Evolutionary conservation across 2,329 filamentous ascomycete species (phyloP).

Genomic region (Xylaria sp.): DNA sequence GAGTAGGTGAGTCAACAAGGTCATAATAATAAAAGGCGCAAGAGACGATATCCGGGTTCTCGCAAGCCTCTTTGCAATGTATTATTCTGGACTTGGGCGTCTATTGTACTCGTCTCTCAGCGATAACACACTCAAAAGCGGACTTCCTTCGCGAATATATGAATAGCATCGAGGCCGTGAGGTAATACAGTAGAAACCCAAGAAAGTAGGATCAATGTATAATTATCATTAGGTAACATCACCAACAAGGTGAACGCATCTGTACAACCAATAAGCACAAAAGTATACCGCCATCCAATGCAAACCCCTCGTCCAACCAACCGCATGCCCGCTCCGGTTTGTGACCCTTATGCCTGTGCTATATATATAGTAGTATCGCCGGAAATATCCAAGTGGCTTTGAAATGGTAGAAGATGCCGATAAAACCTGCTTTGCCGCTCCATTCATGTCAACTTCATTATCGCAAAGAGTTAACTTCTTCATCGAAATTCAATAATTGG

Average conservation of each 20-base stretch:
- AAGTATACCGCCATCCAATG: slow-evolving; percentile 13
- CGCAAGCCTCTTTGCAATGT: too few relatives aligned
- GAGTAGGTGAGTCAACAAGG: neutral
- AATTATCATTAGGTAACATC: slow-evolving; percentile 18
- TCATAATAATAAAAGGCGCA: too few relatives aligned
- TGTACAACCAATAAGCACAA: slow-evolving; percentile 4
- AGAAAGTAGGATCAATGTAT: neutral
- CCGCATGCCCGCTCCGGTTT: neutral
- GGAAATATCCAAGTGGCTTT: neutral
- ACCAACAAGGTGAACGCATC: slow-evolving; percentile 1
- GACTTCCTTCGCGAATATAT: neutral
- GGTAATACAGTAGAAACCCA: neutral
- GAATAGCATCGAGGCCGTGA: neutral
- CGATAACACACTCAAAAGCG: too few relatives aligned
- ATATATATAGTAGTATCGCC: slow-evolving; percentile 20
- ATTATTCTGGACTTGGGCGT: too few relatives aligned
- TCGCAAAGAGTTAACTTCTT: neutral
- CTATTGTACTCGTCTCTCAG: too few relatives aligned
- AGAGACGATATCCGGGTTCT: neutral
- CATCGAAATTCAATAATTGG: neutral
- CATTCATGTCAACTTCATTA: neutral
- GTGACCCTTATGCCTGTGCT: slow-evolving; percentile 9
- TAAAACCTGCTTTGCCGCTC: neutral
- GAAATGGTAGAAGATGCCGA: neutral
- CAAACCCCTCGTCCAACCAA: slow-evolving; percentile 24